These are phyloP conservation scores for Cutaneotrichosporon curvatum DNA, from an alignment of 1,284 basidiomycete genomes.

Conservation along the genomic window DNA sequence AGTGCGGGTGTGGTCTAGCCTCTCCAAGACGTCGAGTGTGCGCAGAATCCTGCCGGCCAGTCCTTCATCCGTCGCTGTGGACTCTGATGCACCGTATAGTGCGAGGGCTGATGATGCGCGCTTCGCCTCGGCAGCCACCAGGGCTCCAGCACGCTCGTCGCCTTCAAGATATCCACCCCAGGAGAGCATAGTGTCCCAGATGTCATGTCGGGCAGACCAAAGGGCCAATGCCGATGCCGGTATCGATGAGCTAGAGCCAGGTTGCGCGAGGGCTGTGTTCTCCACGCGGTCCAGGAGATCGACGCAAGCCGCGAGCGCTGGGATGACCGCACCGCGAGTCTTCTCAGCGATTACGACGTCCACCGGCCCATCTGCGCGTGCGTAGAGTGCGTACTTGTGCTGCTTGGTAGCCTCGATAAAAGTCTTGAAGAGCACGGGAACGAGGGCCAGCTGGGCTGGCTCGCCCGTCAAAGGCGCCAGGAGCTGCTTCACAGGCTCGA, in stretches of 20 bases:
- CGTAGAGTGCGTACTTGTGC: constrained; percentile 29
- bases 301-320: constrained; percentile 15
- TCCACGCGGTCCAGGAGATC: constrained; percentile 18
- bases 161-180: constrained; percentile 44
- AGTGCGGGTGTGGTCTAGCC: constrained; percentile 28
- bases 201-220: constrained; percentile 14
- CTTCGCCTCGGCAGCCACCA: constrained; percentile 20
- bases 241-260: not conserved
- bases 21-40: constrained; percentile 21
- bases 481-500: constrained; percentile 17
- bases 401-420: constrained; percentile 21
- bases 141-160: constrained; percentile 22
- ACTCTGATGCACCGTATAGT: constrained; percentile 13
- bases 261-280: constrained; percentile 6
- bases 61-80: constrained; percentile 11
- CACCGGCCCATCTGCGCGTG: constrained; percentile 20
- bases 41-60: constrained; percentile 14
- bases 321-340: constrained; percentile 26
- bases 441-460: constrained; percentile 7
- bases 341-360: constrained; percentile 35
- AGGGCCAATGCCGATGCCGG: not conserved
- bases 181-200: constrained; percentile 27
- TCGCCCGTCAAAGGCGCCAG: constrained; percentile 2
- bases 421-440: constrained; percentile 21
- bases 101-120: constrained; percentile 16